Evolutionary conservation across 164 flowering plant species (phyloP).

Genomic region (Tinospora cordifolia): DNA sequence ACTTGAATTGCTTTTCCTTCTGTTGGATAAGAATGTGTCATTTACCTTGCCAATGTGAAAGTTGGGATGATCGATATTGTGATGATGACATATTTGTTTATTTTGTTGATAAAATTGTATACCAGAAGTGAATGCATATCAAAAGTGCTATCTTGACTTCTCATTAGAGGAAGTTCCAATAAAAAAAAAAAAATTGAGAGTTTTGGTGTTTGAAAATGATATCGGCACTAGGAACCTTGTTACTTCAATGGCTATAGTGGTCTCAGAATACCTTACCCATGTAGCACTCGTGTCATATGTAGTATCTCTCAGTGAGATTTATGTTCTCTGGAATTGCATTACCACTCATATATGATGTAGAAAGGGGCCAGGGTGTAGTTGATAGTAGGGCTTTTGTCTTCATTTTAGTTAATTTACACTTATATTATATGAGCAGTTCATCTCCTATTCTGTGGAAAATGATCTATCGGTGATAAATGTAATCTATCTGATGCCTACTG

Average conservation of each 20-base stretch:
- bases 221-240: no score
- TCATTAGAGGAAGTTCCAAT: background rate
- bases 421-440: background rate
- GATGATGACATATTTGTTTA: background rate
- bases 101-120: background rate
- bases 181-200: constrained; percentile 1
- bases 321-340: background rate
- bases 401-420: background rate
- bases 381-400: background rate
- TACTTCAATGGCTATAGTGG: no score
- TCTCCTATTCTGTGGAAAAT: background rate
- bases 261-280: no score
- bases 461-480: background rate
- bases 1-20: background rate
- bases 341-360: background rate
- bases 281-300: no score
- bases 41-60: no score
- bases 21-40: no score
- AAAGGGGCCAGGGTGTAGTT: background rate
- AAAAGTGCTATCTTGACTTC: background rate
- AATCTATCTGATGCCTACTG: background rate
- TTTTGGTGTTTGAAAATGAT: background rate
- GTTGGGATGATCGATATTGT: background rate
- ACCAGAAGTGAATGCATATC: background rate
- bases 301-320: background rate